Evolutionary conservation across 192 early-diverging fungal species (phyloP), one percentile per base, ranked within the genome.

Genomic region (Umbelopsis vinacea): DNA sequence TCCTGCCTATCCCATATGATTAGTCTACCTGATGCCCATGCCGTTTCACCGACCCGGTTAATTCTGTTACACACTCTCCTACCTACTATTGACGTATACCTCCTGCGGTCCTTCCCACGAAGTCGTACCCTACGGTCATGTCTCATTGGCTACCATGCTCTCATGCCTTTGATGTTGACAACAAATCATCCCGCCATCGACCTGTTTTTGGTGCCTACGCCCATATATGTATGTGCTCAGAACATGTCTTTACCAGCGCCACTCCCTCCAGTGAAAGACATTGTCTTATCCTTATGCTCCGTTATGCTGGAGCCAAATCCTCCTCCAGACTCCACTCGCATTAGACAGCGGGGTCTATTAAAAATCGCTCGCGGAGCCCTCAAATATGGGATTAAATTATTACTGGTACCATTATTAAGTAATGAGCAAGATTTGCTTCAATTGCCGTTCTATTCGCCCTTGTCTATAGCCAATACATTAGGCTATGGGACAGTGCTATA

Each of bases 161-260:
- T 63, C 14, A 37, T 63, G 8, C 57, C 57, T 11, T n/a, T 63
- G 57, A 2, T 63, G 33, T 11, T 63, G 26, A 63, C 57, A 22
- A 63, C 33, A 0, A 29, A 29, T 35, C 26, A 63, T 35, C 57
- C 57, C 57, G 57, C 57, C 33, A 29, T 63, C 33, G 33, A 63
- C 33, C 29, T 63, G 4, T 63, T 63, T 37, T 37, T 63, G 57
- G 57, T 63, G 33, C 57, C 57, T 29, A 63, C 57, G 57, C 57
- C 57, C 26, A 63, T 63, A 15, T 63, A 29, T 26, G 57, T 63
- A 5, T 63, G 57, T 12, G 57, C 57, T 37, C 57, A 63, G 17
- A 63, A 63, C 33, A 17, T 63, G 57, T 4, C 33, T 3, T 26
- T 63, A 37, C 33, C 57, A n/a, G 26, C 57, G 57, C 57, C 57